phyloP scores from a whole-genome alignment of 2,329 filamentous ascomycete species.

The Keithomyces neogunnii region DNA sequence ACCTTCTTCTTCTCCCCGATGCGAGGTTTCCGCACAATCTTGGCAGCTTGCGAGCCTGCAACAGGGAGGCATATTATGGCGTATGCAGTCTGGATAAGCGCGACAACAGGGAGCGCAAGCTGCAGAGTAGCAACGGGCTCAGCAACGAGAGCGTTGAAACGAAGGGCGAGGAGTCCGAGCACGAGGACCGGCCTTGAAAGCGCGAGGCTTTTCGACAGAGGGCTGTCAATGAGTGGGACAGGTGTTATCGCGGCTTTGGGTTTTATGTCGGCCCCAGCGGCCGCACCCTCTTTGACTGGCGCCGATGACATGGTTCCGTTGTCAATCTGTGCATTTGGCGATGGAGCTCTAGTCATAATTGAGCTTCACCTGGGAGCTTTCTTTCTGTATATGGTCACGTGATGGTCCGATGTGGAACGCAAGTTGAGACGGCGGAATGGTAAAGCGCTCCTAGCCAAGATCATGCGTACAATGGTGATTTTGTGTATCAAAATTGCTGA shows the following conservation, averaged over 20 bases:
- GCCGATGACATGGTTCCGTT: slow-evolving; percentile 31
- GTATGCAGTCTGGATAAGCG: slow-evolving; percentile 55
- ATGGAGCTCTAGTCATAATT: not conserved
- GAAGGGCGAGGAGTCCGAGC: slow-evolving; percentile 51
- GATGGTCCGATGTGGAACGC: not conserved
- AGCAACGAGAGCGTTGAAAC: slow-evolving; percentile 58
- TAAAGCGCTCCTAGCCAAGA: no score
- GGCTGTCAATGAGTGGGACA: slow-evolving; percentile 27
- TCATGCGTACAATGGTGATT: no score
- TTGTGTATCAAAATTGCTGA: no score
- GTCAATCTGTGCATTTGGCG: slow-evolving; percentile 17
- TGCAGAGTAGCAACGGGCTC: slow-evolving; percentile 60
- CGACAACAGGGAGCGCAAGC: slow-evolving; percentile 52
- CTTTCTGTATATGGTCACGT: not conserved
- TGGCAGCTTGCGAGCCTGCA: slow-evolving; percentile 37
- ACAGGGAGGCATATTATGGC: slow-evolving; percentile 55
- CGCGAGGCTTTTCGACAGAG: slow-evolving; percentile 42
- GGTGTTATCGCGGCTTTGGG: slow-evolving; percentile 23
- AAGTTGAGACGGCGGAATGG: no score
- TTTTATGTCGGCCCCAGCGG: slow-evolving; percentile 21
- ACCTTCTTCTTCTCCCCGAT: slow-evolving; percentile 46
- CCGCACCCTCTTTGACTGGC: slow-evolving; percentile 19
- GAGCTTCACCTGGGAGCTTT: not conserved
- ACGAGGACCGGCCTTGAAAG: slow-evolving; percentile 62
- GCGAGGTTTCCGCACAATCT: slow-evolving; percentile 39